These are phyloP conservation scores for Lepraria neglecta DNA, from an alignment of 495 filamentous ascomycete species.

Conservation along the genomic window DNA sequence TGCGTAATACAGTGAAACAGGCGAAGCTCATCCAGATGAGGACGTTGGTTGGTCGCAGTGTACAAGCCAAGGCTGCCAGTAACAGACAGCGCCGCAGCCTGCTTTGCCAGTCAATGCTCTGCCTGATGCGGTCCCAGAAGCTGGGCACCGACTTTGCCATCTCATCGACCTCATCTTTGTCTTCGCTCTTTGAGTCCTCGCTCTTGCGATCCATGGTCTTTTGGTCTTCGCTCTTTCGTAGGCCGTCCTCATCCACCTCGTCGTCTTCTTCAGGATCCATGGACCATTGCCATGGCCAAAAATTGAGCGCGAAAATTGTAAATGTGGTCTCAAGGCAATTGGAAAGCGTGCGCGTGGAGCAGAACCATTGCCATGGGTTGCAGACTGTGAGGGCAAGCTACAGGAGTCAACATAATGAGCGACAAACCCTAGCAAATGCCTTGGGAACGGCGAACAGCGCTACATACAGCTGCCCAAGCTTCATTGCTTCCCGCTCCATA, in stretches of 20 bases:
- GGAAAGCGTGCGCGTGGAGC: slow-evolving; percentile 84
- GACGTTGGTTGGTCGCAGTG: slow-evolving; percentile 84
- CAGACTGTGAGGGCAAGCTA: slow-evolving; percentile 60
- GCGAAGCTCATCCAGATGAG: slow-evolving; percentile 70
- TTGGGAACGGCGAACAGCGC: slow-evolving; percentile 8
- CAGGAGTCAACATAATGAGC: slow-evolving; percentile 3
- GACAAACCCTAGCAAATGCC: slow-evolving; percentile 20
- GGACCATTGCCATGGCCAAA: slow-evolving; percentile 80
- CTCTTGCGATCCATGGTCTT: slow-evolving; percentile 1
- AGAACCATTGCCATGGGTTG: slow-evolving; percentile 97
- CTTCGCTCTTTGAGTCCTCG: slow-evolving; percentile 22
- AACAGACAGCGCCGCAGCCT: slow-evolving; percentile 61
- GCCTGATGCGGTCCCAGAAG: slow-evolving; percentile 9
- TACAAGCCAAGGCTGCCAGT: slow-evolving; percentile 74
- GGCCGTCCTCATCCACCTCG: slow-evolving; percentile 18
- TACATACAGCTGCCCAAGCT: slow-evolving; percentile 63
- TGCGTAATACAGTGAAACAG: slow-evolving; percentile 40
- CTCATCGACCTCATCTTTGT: slow-evolving; percentile 18
- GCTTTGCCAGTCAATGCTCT: slow-evolving; percentile 18
- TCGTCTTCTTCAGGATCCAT: slow-evolving; percentile 25
- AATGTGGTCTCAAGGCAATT: slow-evolving; percentile 89
- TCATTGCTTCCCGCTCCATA: slow-evolving; percentile 60
- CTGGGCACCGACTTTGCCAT: slow-evolving; percentile 24
- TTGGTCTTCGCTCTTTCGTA: slow-evolving; percentile 15
- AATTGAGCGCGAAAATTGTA: slow-evolving; percentile 69